Evolutionary conservation across 257 asterid genomes (phyloP).

Genomic region (Ophiorrhiza pumila): DNA sequence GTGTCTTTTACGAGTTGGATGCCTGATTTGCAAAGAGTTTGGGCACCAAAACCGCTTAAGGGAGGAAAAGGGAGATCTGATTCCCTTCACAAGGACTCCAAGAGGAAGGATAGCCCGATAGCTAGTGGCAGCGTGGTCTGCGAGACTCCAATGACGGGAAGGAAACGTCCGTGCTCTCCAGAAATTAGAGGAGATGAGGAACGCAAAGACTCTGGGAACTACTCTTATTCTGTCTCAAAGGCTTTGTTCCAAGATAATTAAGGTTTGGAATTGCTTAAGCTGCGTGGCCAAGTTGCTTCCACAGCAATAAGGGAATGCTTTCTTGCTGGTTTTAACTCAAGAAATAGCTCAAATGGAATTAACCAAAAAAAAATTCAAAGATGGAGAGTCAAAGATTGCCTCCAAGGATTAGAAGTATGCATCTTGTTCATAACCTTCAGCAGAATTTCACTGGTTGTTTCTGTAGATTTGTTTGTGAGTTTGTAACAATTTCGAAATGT

Average conservation of each 20-base stretch:
- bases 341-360: not conserved
- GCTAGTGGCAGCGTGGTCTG: conserved; percentile 45
- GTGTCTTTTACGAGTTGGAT: conserved; percentile 50
- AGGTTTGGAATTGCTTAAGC: not conserved
- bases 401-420: not conserved
- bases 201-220: conserved; percentile 21
- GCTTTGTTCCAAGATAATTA: conserved; percentile 73
- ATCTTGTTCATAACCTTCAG: not conserved
- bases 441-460: not conserved
- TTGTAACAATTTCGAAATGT: not conserved
- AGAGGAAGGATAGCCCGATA: conserved; percentile 42
- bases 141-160: conserved; percentile 75
- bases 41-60: conserved; percentile 79
- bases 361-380: not conserved
- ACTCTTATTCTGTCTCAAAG: conserved; percentile 53
- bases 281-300: not conserved
- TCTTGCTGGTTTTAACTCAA: not conserved
- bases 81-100: conserved; percentile 43
- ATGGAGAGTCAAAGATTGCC: not conserved
- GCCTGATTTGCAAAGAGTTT: conserved; percentile 81
- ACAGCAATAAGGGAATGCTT: not conserved
- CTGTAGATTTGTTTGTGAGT: not conserved
- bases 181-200: conserved; percentile 28
- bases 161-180: conserved; percentile 32
- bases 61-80: conserved; percentile 41